A percentile compares a stretch with the other conserved stretches of the same genome.
Evolutionary conservation across 2,329 filamentous ascomycete species (phyloP).

Genomic region (Trematosphaeria pertusa): DNA sequence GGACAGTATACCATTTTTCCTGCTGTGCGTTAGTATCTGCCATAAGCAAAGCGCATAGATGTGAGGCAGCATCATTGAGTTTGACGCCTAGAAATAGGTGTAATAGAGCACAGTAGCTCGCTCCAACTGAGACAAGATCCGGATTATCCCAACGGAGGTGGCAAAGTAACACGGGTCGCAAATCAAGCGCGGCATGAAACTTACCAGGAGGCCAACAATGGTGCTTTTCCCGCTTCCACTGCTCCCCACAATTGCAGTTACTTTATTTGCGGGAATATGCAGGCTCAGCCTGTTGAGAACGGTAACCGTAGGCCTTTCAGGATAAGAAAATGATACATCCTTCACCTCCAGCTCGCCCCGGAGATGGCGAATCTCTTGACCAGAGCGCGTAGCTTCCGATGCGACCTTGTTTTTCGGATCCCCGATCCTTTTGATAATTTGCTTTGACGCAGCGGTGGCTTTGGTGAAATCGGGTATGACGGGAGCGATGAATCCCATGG

Average conservation of each 20-base stretch:
- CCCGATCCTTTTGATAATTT: constrained; percentile 14
- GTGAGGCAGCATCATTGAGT: too few relatives aligned
- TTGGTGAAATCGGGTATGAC: constrained; percentile 17
- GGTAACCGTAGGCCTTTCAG: constrained; percentile 82
- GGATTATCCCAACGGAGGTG: too few relatives aligned
- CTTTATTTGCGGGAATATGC: constrained; percentile 81
- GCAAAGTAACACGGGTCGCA: too few relatives aligned
- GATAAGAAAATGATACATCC: constrained; percentile 89
- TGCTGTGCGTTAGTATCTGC: neutral
- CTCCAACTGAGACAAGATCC: too few relatives aligned
- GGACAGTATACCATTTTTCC: constrained; percentile 12
- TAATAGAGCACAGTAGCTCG: too few relatives aligned
- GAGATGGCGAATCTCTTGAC: neutral
- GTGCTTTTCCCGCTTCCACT: constrained; percentile 94
- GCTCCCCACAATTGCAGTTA: constrained; percentile 86
- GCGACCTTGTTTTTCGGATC: neutral
- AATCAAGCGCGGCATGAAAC: too few relatives aligned
- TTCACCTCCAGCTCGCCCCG: constrained; percentile 10
- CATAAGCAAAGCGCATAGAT: constrained; percentile 43
- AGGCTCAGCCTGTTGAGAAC: constrained; percentile 85
- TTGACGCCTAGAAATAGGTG: too few relatives aligned
- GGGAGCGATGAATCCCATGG: constrained; percentile 10
- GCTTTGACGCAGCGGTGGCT: constrained; percentile 8
- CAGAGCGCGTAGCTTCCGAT: neutral
- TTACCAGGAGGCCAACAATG: constrained; percentile 77